Base-by-base conservation (phyloP, 257 asterid species). In the Parsonsia alboflavescens region DNA sequence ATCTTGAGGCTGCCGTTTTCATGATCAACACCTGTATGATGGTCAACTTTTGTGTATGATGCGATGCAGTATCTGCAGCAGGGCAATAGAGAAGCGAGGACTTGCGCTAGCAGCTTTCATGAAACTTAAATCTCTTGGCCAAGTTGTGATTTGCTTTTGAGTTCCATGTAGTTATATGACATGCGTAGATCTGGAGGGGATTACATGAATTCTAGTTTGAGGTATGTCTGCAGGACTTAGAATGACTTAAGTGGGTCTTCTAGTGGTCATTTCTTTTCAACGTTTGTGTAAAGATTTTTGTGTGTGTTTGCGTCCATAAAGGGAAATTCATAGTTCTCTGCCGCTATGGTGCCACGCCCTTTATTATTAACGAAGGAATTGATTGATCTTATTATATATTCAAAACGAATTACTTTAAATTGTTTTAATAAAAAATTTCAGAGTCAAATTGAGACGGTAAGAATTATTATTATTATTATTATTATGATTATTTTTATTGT, bases 1-100 rank as follows among this genome's bases (percentile, higher is more conserved):
- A 95, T 44, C 96, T 98, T 6, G 99, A 95, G 83, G 99, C 99
- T 3, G 99, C 99, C 53, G 89, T 87, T 81, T 95, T 80, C 74
- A 95, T 95, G 99, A 90, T 95, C 49, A 89, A 93, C 6, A 87
- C 75, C 39, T 95, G 99, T 88, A 88, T 36, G 96, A 97, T 5
- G 99, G 99, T 11, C n/a, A n/a, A n/a, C n/a, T n/a, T n/a, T n/a
- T n/a, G n/a, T n/a, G n/a, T 95, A 92, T 68, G 99, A 95, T 88
- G 68, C 90, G 90, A 95, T 95, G 76, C 99, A 95, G 80, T 95
- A 92, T 83, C 76, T 95, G 82, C 99, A 95, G 75, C 99, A 95
- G 82, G 99, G 99, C 75, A n/a, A 93, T 95, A 33, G 99, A 95
- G 76, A 95, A 89, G 81, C 92, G 86, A 95, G 88, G 54, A 24